These are phyloP conservation scores for Metschnikowia noctiluminum DNA, from an alignment of 805 yeast genomes.

Conservation along the genomic window DNA sequence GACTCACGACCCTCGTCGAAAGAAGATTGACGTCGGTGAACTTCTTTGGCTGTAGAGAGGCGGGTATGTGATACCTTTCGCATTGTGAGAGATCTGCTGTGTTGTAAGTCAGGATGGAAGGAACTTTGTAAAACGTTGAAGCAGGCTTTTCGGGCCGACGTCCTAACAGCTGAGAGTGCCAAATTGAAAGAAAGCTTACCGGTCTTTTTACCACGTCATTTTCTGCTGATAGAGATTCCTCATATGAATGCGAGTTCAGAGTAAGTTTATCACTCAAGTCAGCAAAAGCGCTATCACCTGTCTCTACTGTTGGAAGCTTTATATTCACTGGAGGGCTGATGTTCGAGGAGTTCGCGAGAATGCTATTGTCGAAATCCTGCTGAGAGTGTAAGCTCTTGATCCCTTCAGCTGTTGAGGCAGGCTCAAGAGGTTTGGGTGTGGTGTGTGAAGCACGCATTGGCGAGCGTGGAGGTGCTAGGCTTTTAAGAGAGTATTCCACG, in stretches of 20 bases:
- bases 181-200: slow-evolving; percentile 34
- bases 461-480: slow-evolving; percentile 18
- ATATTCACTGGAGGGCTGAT: slow-evolving; percentile 30
- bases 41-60: slow-evolving; percentile 25
- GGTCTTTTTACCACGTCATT: slow-evolving; percentile 32
- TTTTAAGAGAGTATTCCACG: slow-evolving; percentile 16
- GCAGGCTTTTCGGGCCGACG: slow-evolving; percentile 7
- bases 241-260: slow-evolving; percentile 24
- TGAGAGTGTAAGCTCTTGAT: background rate
- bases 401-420: background rate
- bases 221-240: slow-evolving; percentile 42
- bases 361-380: slow-evolving; percentile 20
- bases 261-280: slow-evolving; percentile 32
- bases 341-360: slow-evolving; percentile 44
- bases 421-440: background rate
- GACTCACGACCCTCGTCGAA: slow-evolving; percentile 41
- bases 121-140: slow-evolving; percentile 12
- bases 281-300: slow-evolving; percentile 38
- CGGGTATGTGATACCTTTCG: slow-evolving; percentile 23
- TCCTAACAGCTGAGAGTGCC: slow-evolving; percentile 37
- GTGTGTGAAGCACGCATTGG: background rate
- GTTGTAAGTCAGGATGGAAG: slow-evolving; percentile 15
- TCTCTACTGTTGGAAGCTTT: slow-evolving; percentile 40
- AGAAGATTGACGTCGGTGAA: slow-evolving; percentile 42
- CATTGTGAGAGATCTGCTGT: slow-evolving; percentile 13